A percentile compares a stretch with the other conserved stretches of the same genome.
phyloP scores from a whole-genome alignment of 768 basidiomycete species.

The Suillus bovinus region DNA sequence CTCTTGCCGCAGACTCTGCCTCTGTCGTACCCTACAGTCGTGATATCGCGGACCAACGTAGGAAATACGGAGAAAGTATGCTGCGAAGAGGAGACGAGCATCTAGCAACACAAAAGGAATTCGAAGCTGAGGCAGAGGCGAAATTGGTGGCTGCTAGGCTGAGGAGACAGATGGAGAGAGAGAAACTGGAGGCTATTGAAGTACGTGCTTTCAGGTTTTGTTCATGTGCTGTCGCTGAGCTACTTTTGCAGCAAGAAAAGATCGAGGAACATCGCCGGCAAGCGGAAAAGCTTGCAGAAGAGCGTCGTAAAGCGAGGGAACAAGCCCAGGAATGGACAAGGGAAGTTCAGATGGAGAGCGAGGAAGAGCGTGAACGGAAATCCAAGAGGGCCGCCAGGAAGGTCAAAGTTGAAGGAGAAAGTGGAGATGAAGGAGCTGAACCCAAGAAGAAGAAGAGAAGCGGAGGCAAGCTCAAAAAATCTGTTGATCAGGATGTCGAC shows the following conservation, averaged over 20 bases:
- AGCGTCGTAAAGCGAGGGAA: constrained; percentile 73
- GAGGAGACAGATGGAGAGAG: constrained; percentile 78
- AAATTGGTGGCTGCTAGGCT: constrained; percentile 76
- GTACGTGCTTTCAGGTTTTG: constrained; percentile 39
- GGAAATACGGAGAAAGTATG: constrained; percentile 88
- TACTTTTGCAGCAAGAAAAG: constrained; percentile 48
- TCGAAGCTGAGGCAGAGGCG: constrained; percentile 70
- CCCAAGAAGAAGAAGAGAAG: constrained; percentile 79
- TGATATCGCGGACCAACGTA: constrained; percentile 87
- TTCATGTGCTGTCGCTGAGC: background rate
- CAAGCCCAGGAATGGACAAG: constrained; percentile 79
- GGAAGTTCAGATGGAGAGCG: constrained; percentile 65
- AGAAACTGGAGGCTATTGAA: constrained; percentile 63
- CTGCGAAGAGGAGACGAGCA: constrained; percentile 82
- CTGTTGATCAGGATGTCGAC: constrained; percentile 50
- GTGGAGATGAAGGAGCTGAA: constrained; percentile 54
- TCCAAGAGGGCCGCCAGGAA: constrained; percentile 55
- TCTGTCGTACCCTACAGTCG: constrained; percentile 75
- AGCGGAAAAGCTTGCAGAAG: constrained; percentile 78
- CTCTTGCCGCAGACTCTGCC: constrained; percentile 74
- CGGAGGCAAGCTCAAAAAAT: constrained; percentile 66
- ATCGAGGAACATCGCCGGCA: constrained; percentile 66
- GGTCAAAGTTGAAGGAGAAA: constrained; percentile 51
- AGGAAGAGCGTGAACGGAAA: constrained; percentile 77
- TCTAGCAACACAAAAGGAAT: constrained; percentile 64